phyloP scores from a whole-genome alignment of 1,284 basidiomycete species.

The Clitocybe nebularis region DNA sequence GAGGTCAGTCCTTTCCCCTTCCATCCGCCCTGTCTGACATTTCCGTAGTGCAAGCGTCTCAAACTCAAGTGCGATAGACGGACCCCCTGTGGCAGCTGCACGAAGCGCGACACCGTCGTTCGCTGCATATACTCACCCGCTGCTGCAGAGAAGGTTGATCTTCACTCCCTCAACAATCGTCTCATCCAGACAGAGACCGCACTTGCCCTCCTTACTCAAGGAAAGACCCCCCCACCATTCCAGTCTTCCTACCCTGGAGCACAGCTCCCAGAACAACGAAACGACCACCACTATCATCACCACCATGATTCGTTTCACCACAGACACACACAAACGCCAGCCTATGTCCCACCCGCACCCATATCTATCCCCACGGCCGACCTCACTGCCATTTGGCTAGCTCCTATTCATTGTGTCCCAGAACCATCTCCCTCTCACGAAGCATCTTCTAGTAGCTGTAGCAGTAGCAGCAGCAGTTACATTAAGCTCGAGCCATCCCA shows the following conservation, averaged over 20 bases:
- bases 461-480: slow-evolving; percentile 14
- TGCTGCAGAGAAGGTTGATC: slow-evolving; percentile 78
- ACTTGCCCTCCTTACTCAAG: slow-evolving; percentile 46
- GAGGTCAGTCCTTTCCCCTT: slow-evolving; percentile 47
- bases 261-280: slow-evolving; percentile 16
- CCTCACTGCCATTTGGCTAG: slow-evolving; percentile 54
- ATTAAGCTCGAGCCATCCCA: slow-evolving; percentile 48
- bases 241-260: slow-evolving; percentile 31
- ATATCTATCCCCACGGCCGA: slow-evolving; percentile 55
- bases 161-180: slow-evolving; percentile 77
- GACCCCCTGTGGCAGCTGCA: slow-evolving; percentile 69
- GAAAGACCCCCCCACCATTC: slow-evolving; percentile 35
- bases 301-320: not conserved
- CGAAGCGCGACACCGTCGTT: slow-evolving; percentile 69
- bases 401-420: slow-evolving; percentile 16
- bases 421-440: slow-evolving; percentile 14
- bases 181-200: slow-evolving; percentile 54
- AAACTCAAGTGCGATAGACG: slow-evolving; percentile 79
- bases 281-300: slow-evolving; percentile 12
- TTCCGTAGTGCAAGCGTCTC: slow-evolving; percentile 71
- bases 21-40: slow-evolving; percentile 9
- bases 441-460: slow-evolving; percentile 9
- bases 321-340: slow-evolving; percentile 11
- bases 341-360: slow-evolving; percentile 32
- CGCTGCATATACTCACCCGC: slow-evolving; percentile 76